A percentile compares a stretch with the other conserved stretches of the same genome.
These are phyloP conservation scores for Chlorophyllum brunneum DNA, from an alignment of 768 basidiomycete genomes.

Conservation along the genomic window DNA sequence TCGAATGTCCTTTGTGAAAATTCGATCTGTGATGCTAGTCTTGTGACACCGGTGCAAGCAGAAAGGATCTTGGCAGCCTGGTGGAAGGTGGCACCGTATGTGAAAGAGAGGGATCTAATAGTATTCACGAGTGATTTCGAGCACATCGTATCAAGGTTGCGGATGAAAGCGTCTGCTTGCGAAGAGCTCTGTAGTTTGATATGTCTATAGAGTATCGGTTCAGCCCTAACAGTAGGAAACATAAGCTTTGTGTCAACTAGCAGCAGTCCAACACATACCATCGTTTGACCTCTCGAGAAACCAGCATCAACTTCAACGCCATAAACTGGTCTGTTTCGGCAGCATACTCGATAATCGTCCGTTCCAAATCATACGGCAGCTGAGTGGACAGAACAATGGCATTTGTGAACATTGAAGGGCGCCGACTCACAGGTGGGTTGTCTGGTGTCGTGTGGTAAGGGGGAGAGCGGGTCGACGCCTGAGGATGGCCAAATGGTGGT, in stretches of 20 bases:
- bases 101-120: conserved; percentile 10
- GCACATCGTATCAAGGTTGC: neutral
- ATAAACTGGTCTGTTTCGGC: conserved; percentile 3
- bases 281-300: conserved; percentile 9
- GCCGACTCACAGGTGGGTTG: neutral
- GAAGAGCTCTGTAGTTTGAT: conserved; percentile 1
- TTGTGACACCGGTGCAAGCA: neutral
- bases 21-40: conserved; percentile 1
- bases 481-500: neutral
- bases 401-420: neutral
- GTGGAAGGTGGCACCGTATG: conserved; percentile 10
- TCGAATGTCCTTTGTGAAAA: neutral
- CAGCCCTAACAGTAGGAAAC: neutral
- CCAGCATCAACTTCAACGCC: conserved; percentile 1
- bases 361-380: conserved; percentile 10
- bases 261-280: conserved; percentile 1
- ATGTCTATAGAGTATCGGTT: conserved; percentile 10
- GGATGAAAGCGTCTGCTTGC: conserved; percentile 10
- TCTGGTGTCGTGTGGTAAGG: neutral
- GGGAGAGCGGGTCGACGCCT: neutral
- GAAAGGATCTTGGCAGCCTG: conserved; percentile 10
- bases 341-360: conserved; percentile 7
- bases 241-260: neutral
- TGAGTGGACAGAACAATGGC: neutral
- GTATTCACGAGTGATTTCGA: neutral